phyloP scores from a whole-genome alignment of 1,284 basidiomycete species.

The Takashimella koratensis region DNA sequence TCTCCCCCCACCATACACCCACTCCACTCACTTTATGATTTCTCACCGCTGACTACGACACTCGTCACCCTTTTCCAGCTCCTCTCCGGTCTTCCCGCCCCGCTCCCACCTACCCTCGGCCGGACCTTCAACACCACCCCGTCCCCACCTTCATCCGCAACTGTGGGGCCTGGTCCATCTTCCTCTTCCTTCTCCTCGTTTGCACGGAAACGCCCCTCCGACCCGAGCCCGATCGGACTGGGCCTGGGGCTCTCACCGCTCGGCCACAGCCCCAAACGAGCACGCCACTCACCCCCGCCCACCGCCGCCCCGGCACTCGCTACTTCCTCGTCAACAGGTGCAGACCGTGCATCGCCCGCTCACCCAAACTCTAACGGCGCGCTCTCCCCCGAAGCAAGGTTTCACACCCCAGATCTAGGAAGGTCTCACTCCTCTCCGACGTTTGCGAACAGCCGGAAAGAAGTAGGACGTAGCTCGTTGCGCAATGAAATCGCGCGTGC shows the following conservation, averaged over 20 bases:
- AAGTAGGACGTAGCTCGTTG: conserved; percentile 9
- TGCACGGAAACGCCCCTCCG: conserved; percentile 3
- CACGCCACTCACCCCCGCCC: neutral
- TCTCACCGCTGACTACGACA: neutral
- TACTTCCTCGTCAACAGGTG: neutral
- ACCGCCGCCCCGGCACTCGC: too few species aligned
- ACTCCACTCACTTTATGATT: neutral
- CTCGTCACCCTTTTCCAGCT: conserved; percentile 15
- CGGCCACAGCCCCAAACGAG: neutral
- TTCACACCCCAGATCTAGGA: neutral
- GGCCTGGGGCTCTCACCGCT: conserved; percentile 5
- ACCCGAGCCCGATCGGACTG: conserved; percentile 4
- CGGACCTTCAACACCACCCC: conserved; percentile 29
- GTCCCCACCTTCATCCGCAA: conserved; percentile 7
- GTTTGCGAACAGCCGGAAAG: neutral
- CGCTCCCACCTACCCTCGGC: conserved; percentile 30
- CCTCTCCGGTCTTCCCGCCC: conserved; percentile 32
- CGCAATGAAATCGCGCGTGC: conserved; percentile 18
- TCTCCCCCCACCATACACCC: neutral
- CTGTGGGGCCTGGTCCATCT: neutral
- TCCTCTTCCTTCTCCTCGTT: conserved; percentile 17
- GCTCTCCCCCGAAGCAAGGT: neutral
- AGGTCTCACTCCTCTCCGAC: neutral
- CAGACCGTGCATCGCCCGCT: neutral
- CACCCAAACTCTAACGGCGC: conserved; percentile 2